Base-by-base conservation (phyloP, 192 early-diverging fungal species). In the Gorgonomyces haynaldii region DNA sequence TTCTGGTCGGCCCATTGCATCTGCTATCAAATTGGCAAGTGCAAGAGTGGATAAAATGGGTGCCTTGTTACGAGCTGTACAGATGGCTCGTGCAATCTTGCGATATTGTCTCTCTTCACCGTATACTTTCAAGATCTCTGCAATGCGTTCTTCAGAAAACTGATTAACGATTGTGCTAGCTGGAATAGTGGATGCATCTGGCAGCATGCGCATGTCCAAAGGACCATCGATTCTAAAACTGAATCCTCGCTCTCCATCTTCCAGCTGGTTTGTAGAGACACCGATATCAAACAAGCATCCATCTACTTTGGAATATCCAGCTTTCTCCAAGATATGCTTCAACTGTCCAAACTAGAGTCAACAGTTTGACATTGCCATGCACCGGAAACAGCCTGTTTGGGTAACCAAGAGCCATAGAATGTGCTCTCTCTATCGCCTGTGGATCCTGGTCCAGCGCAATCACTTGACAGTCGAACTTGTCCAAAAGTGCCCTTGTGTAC, bases 251-350 rank as follows among this genome's bases (percentile, higher is more conserved):
- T 50, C 36, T 19, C 69, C 44, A 1, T 74, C 67, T 45, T 74
- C 73, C 24, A 88, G 57, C 61, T 87, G 85, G 31, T 69, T 71
- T 26, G 77, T 76, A 34, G 72, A 81, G 8, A 88, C 67, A 34
- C 85, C 85, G 53, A 88, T 72, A 51, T 88, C 85, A 42, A 82
- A 77, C 2, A 85, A 63, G 26, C 82, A 71, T 13, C 82, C 85
- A 61, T 83, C 79, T 28, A 87, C n/a, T n/a, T n/a, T n/a, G n/a
- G n/a, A n/a, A n/a, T n/a, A n/a, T n/a, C n/a, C n/a, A n/a, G n/a
- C n/a, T n/a, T n/a, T n/a, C n/a, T n/a, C n/a, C n/a, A n/a, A n/a
- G n/a, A n/a, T n/a, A n/a, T n/a, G n/a, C n/a, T n/a, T n/a, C n/a
- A n/a, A n/a, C n/a, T n/a, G n/a, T n/a, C n/a, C n/a, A n/a, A n/a